Evolutionary conservation across 2,329 filamentous ascomycete genomes (phyloP).

Genomic region (Magnaporthiopsis incrustans): DNA sequence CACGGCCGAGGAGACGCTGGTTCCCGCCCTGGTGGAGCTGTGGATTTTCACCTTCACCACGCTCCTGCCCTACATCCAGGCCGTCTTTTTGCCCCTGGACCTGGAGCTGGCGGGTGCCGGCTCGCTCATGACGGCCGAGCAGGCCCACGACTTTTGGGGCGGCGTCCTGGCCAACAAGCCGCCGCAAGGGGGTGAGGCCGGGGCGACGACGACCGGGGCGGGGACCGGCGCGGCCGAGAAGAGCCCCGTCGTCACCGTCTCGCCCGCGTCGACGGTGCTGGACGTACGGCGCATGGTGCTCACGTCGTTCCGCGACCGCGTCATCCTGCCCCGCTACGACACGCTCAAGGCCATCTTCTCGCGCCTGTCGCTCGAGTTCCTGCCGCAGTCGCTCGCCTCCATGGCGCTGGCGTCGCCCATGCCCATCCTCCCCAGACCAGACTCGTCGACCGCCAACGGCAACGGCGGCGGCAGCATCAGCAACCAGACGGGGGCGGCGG

Average conservation of each 20-base stretch:
- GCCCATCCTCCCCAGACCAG: slow-evolving; percentile 33
- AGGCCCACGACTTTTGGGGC: slow-evolving; percentile 88
- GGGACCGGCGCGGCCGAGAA: slow-evolving; percentile 17
- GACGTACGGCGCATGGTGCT: slow-evolving; percentile 87
- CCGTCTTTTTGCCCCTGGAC: slow-evolving; percentile 87
- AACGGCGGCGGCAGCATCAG: slow-evolving; percentile 8
- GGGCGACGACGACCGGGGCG: too few relatives aligned
- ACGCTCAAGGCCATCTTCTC: slow-evolving; percentile 85
- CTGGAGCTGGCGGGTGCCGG: slow-evolving; percentile 86
- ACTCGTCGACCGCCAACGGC: slow-evolving; percentile 11
- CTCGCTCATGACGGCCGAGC: slow-evolving; percentile 64
- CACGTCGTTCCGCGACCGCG: slow-evolving; percentile 76
- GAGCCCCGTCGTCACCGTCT: slow-evolving; percentile 30
- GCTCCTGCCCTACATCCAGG: slow-evolving; percentile 88
- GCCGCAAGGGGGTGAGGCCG: neutral
- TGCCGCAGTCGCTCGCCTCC: slow-evolving; percentile 44
- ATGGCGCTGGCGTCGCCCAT: slow-evolving; percentile 46
- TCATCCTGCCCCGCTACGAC: slow-evolving; percentile 85
- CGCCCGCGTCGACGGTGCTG: slow-evolving; percentile 47
- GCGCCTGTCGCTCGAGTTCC: slow-evolving; percentile 74
- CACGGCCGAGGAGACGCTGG: slow-evolving; percentile 78
- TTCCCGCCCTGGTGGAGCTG: slow-evolving; percentile 82
- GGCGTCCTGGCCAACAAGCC: slow-evolving; percentile 41
- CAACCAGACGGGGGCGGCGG: slow-evolving; percentile 9
- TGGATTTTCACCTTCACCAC: slow-evolving; percentile 91